These are phyloP conservation scores for Rhizopogon vesiculosus DNA, from an alignment of 768 basidiomycete species.

Conservation along the genomic window DNA sequence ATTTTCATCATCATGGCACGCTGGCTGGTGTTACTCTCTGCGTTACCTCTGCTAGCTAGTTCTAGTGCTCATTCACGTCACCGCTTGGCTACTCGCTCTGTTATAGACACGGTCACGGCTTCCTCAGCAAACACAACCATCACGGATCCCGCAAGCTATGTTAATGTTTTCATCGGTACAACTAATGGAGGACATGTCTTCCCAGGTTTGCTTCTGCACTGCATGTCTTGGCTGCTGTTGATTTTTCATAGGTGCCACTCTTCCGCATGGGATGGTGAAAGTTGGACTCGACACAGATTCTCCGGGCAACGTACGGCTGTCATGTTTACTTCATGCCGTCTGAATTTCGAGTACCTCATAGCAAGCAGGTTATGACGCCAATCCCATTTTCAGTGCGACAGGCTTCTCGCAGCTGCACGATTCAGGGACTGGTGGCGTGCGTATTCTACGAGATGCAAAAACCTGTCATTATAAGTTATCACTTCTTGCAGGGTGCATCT, in stretches of 20 bases:
- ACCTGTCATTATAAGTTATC: neutral
- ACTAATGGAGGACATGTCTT: slow-evolving; percentile 63
- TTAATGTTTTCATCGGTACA: slow-evolving; percentile 61
- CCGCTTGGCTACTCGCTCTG: neutral
- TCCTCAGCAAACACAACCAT: slow-evolving; percentile 1
- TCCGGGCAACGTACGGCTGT: slow-evolving; percentile 45
- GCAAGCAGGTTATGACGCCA: slow-evolving; percentile 37
- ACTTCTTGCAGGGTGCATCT: slow-evolving; percentile 27
- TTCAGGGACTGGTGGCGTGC: slow-evolving; percentile 53
- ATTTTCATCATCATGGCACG: neutral
- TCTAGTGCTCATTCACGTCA: neutral
- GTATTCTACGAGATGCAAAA: slow-evolving; percentile 8
- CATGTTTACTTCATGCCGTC: neutral
- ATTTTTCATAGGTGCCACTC: slow-evolving; percentile 42
- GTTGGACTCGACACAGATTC: slow-evolving; percentile 65
- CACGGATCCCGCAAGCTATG: slow-evolving; percentile 22
- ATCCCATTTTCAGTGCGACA: slow-evolving; percentile 32
- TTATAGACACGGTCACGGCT: neutral
- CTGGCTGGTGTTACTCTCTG: slow-evolving; percentile 1
- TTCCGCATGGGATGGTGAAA: slow-evolving; percentile 71
- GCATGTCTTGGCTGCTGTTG: neutral
- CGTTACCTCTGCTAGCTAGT: neutral
- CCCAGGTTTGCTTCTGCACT: slow-evolving; percentile 37
- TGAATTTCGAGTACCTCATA: slow-evolving; percentile 4
- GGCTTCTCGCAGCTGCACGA: slow-evolving; percentile 60